phyloP scores from a whole-genome alignment of 1,139 yeast species.

The Geotrichum fermentans region DNA sequence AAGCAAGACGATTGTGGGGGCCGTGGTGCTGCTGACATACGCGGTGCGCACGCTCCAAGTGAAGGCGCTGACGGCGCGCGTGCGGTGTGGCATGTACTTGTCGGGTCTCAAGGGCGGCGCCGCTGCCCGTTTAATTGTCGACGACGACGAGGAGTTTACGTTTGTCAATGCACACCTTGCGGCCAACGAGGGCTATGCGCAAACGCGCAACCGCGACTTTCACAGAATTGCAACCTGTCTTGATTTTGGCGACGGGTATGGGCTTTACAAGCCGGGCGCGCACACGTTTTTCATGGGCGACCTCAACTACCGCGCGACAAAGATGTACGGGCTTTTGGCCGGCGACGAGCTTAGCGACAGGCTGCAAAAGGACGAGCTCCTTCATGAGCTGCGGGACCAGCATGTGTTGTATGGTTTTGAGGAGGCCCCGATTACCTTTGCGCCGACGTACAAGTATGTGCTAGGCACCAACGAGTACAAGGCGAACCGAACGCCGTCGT shows the following conservation, averaged over 20 bases:
- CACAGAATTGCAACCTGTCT: slow-evolving; percentile 48
- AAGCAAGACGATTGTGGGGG: slow-evolving; percentile 54
- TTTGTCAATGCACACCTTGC: slow-evolving; percentile 67
- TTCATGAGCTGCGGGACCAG: slow-evolving; percentile 42
- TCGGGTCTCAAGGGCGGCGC: slow-evolving; percentile 75
- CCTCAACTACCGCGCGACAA: slow-evolving; percentile 63
- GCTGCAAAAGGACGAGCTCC: slow-evolving; percentile 52
- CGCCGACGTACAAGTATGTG: slow-evolving; percentile 71
- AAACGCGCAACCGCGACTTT: slow-evolving; percentile 54
- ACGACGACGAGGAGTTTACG: slow-evolving; percentile 42
- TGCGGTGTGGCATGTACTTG: slow-evolving; percentile 53
- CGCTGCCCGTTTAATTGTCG: slow-evolving; percentile 48
- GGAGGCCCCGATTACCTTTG: slow-evolving; percentile 58
- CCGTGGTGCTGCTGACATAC: slow-evolving; percentile 57
- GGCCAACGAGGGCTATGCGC: slow-evolving; percentile 64
- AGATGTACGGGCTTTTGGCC: slow-evolving; percentile 16
- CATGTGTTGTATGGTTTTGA: slow-evolving; percentile 56
- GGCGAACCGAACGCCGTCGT: slow-evolving; percentile 64
- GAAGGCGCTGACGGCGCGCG: slow-evolving; percentile 31
- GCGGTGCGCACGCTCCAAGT: slow-evolving; percentile 37
- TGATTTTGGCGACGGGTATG: slow-evolving; percentile 57
- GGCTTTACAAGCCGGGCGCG: slow-evolving; percentile 49
- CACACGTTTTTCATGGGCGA: slow-evolving; percentile 80
- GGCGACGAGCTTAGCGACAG: slow-evolving; percentile 3
- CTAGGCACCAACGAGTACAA: slow-evolving; percentile 47